Evolutionary conservation across 306 rosid genomes (phyloP).

Genomic region (Prinsepia uniflora): DNA sequence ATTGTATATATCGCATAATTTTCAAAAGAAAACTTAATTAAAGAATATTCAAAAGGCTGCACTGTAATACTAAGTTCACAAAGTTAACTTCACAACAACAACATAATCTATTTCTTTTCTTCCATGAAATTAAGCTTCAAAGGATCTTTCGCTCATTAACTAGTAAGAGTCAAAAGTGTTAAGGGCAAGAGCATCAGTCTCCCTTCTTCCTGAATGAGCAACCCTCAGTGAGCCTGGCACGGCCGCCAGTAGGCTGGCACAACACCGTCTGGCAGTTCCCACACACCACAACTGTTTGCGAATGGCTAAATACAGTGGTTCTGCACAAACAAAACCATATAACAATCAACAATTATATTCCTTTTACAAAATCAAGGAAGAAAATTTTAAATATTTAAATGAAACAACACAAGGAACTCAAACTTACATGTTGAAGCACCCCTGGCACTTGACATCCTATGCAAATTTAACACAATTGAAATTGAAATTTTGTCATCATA

Average conservation of each 20-base stretch:
- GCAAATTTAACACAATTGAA: background rate
- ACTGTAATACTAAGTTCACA: constrained; percentile 4
- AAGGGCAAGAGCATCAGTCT: constrained; percentile 23
- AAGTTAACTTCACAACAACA: constrained; percentile 7
- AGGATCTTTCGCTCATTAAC: background rate
- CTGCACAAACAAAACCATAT: constrained; percentile 20
- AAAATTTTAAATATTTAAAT: background rate
- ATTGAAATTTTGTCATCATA: background rate
- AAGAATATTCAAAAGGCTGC: background rate
- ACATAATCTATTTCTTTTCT: constrained; percentile 5
- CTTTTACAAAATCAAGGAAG: background rate
- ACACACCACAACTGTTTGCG: constrained; percentile 48
- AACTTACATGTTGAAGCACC: constrained; percentile 49
- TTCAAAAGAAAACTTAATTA: constrained; percentile 9
- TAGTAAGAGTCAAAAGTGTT: constrained; percentile 16
- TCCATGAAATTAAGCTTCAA: constrained; percentile 1
- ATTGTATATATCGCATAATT: background rate
- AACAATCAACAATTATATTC: background rate
- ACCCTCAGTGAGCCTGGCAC: constrained; percentile 46
- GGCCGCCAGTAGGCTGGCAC: constrained; percentile 55
- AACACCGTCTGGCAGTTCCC: constrained; percentile 49
- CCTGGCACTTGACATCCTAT: constrained; percentile 49
- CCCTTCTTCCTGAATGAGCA: constrained; percentile 49
- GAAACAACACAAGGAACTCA: background rate
- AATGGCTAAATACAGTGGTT: constrained; percentile 48